Evolutionary conservation across 2,329 filamentous ascomycete species (phyloP).

Genomic region (Cladophialophora bantiana): DNA sequence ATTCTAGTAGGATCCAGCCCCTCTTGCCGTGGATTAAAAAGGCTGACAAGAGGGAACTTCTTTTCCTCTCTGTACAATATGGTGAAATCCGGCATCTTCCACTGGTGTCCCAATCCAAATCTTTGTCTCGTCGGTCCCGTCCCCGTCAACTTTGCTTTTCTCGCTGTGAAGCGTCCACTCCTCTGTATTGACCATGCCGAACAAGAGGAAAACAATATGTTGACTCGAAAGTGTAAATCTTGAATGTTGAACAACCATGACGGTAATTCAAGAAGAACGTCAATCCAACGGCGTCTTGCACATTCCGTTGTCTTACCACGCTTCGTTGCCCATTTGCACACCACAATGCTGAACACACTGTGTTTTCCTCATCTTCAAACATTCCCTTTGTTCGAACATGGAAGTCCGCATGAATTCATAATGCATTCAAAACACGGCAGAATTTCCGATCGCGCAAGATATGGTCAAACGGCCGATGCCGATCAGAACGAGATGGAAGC

Average conservation of each 20-base stretch:
- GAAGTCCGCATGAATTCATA: conserved; percentile 13
- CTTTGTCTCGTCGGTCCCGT: not conserved
- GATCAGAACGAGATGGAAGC: not conserved
- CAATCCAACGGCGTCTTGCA: not conserved
- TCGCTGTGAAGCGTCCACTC: conserved; percentile 23
- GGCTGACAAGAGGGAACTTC: conserved; percentile 10
- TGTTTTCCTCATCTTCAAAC: not conserved
- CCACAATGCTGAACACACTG: conserved; percentile 15
- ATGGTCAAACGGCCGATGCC: conserved; percentile 6
- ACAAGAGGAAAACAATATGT: not conserved
- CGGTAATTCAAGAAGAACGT: not conserved
- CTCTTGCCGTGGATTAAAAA: conserved; percentile 8
- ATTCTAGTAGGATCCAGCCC: conserved; percentile 12
- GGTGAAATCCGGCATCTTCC: not conserved
- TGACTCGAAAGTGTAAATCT: not conserved
- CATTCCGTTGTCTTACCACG: not conserved
- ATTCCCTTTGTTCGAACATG: not conserved
- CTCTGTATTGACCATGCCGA: conserved; percentile 15
- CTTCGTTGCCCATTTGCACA: conserved; percentile 16
- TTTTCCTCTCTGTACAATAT: conserved; percentile 16
- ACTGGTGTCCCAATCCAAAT: not conserved
- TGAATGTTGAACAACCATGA: not conserved
- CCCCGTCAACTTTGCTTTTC: conserved; percentile 8
- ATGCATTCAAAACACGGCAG: conserved; percentile 13
- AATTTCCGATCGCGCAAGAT: conserved; percentile 2